Conservation (phyloP, 2,329 filamentous ascomycete genomes). For the Westerdykella aurantiaca region DNA sequence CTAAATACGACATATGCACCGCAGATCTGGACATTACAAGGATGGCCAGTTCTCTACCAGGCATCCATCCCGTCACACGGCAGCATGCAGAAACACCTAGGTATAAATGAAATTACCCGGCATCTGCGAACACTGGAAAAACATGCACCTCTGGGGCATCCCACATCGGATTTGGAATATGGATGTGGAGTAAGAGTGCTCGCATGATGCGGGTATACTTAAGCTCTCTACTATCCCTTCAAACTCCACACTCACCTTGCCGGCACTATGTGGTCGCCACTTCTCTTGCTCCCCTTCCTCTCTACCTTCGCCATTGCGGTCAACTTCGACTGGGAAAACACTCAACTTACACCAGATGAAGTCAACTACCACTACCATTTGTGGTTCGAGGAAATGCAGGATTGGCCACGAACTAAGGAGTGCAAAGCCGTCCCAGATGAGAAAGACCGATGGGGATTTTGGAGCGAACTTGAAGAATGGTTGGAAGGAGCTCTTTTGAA, state of each 20-base stretch:
- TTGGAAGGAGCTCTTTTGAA: slow-evolving; percentile 20
- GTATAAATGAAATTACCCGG: not conserved
- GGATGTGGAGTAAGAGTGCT: not conserved
- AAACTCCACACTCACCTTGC: not conserved
- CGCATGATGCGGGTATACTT: not conserved
- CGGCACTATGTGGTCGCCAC: slow-evolving; percentile 4
- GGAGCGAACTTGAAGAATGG: slow-evolving; percentile 18
- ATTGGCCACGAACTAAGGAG: not conserved
- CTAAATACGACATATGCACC: too few species aligned
- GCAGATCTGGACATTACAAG: too few species aligned
- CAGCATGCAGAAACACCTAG: not conserved
- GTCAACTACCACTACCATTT: slow-evolving; percentile 11
- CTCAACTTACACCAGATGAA: slow-evolving; percentile 19
- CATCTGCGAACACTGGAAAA: not conserved
- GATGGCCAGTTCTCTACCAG: too few species aligned
- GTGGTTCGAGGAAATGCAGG: slow-evolving; percentile 7
- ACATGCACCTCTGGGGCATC: not conserved
- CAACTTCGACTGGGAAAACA: slow-evolving; percentile 22
- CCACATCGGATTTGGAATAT: slow-evolving; percentile 1
- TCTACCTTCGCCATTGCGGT: slow-evolving; percentile 3
- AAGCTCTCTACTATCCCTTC: not conserved
- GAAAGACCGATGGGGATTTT: slow-evolving; percentile 17
- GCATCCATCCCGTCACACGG: too few species aligned
- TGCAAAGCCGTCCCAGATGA: slow-evolving; percentile 19
- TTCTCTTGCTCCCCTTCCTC: slow-evolving; percentile 2